Evolutionary conservation across 176 grass and related monocot species (phyloP).

Genomic region (Bromus sterilis): DNA sequence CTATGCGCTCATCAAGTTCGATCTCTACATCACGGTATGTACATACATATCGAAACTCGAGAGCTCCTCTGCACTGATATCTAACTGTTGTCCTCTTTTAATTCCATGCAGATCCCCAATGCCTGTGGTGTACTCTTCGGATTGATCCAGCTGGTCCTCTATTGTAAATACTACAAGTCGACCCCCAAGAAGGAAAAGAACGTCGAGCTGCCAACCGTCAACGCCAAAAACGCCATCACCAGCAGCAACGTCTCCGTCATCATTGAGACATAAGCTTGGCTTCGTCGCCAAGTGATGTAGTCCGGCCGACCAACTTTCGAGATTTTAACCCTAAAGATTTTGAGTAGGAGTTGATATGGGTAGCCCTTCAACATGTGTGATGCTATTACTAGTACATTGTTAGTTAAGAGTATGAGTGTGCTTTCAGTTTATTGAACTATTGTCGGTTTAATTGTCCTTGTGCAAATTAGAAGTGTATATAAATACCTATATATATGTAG

Average conservation of each 20-base stretch:
- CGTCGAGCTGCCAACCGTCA: constrained; percentile 22
- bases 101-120: constrained; percentile 43
- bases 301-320: not conserved
- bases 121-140: constrained; percentile 44
- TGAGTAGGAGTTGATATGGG: too few species aligned
- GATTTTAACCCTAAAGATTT: not conserved
- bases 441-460: too few species aligned
- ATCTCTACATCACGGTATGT: constrained; percentile 55
- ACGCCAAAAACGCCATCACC: not conserved
- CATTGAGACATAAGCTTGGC: not conserved
- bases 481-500: too few species aligned
- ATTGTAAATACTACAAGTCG: constrained; percentile 46
- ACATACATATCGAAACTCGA: not conserved
- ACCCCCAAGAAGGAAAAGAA: constrained; percentile 24
- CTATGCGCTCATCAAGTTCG: constrained; percentile 59
- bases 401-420: too few species aligned
- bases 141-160: constrained; percentile 56
- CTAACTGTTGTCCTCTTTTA: not conserved
- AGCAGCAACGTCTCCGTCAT: constrained; percentile 8
- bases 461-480: too few species aligned
- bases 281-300: not conserved
- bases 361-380: too few species aligned
- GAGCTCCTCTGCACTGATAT: not conserved
- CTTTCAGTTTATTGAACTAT: too few species aligned
- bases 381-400: not conserved